Base-by-base conservation (phyloP, 805 yeast species). In the Cyberlindnera lachancei region DNA sequence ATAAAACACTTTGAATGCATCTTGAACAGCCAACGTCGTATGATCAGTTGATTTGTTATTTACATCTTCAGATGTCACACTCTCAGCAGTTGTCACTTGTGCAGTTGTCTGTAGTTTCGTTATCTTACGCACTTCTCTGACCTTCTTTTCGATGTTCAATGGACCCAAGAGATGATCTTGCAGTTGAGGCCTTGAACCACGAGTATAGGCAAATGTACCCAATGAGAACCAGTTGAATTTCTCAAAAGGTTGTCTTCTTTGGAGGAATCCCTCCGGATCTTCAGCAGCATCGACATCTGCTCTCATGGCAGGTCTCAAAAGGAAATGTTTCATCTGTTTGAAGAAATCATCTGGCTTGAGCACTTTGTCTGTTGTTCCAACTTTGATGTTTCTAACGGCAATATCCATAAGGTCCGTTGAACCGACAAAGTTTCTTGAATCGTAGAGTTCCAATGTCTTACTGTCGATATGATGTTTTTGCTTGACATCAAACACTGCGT, bases 111-210 rank as follows among this genome's bases (percentile, higher is more conserved):
- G 72, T 32, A 68, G 75, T 23, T 56, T 68, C 5, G 58, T 48
- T 20, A 63, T 66, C 34, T 45, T 57, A 26, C 43, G 67, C 28
- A 30, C 41, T 34, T 30, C 40, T 34, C 61, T 55, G 0, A 50
- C 56, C 44, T 68, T 73, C 40, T 71, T 68, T 41, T 79, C 79
- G 3, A 78, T 61, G 13, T 70, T 74, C 25, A 84, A 57, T 0
- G 94, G 87, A 0, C 94, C 94, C 33, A 76, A 59, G 38, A 85
- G 54, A 48, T 79, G 83, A 40, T 78, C 82, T 15, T 66, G 58
- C 1, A 73, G 66, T 0, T 65, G 54, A 0, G 81, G 66, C 30
- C 66, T 63, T 4, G 49, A 49, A 35, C 79, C 69, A 21, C 66
- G 48, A 38, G 63, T 53, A 38, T 66, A 57, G 41, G 64, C 72